Evolutionary conservation across 768 basidiomycete genomes (phyloP).

Genomic region (Obba rivulosa): DNA sequence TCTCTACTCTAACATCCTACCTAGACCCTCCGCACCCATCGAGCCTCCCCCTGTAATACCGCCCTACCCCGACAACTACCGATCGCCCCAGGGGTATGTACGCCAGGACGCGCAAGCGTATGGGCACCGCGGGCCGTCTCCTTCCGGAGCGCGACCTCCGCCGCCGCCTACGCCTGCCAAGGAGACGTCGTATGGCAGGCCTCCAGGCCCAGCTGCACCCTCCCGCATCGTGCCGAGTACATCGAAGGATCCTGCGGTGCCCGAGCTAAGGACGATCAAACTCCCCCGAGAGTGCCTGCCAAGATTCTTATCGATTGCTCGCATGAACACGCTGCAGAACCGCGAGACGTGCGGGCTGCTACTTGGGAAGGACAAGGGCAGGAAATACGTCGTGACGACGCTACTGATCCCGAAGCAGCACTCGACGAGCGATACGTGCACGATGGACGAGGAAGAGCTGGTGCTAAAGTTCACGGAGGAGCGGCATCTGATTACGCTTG

Average conservation of each 20-base stretch:
- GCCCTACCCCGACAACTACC: constrained; percentile 14
- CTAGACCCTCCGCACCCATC: constrained; percentile 27
- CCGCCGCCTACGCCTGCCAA: constrained; percentile 26
- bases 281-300: constrained; percentile 72
- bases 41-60: constrained; percentile 12
- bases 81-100: constrained; percentile 10
- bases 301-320: constrained; percentile 72
- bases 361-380: constrained; percentile 59
- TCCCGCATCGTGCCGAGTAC: constrained; percentile 21
- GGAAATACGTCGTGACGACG: constrained; percentile 69
- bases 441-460: constrained; percentile 86
- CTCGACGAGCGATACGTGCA: constrained; percentile 87
- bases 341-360: constrained; percentile 85
- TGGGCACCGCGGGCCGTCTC: constrained; percentile 15
- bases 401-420: constrained; percentile 86
- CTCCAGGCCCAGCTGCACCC: constrained; percentile 16
- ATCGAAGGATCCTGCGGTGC: constrained; percentile 27
- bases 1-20: constrained; percentile 27
- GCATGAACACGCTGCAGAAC: constrained; percentile 71
- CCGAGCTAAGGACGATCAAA: constrained; percentile 54
- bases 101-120: constrained; percentile 13
- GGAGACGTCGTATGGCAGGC: constrained; percentile 20
- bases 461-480: constrained; percentile 83
- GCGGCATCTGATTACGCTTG: constrained; percentile 76
- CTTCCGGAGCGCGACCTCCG: constrained; percentile 12